These are phyloP conservation scores for Colletotrichum lupini DNA, from an alignment of 2,329 filamentous ascomycete species.

Conservation along the genomic window DNA sequence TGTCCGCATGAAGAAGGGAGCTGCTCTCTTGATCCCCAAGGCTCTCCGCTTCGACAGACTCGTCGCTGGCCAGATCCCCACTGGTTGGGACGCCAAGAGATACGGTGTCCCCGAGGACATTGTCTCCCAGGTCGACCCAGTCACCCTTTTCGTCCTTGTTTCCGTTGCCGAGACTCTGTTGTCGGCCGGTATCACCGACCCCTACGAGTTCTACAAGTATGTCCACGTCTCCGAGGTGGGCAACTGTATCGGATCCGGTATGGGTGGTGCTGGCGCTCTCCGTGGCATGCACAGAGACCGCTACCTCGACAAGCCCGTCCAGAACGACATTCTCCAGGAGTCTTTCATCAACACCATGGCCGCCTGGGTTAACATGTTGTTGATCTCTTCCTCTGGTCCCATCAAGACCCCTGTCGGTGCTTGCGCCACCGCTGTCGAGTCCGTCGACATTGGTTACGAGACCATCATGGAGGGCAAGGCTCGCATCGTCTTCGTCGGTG, in stretches of 20 bases:
- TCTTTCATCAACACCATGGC: conserved; percentile 99
- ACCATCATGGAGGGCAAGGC: conserved; percentile 99
- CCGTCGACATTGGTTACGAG: conserved; percentile 96
- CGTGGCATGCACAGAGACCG: conserved; percentile 99
- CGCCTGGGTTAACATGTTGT: conserved; percentile 99
- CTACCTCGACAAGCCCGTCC: conserved; percentile 94
- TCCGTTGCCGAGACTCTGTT: conserved; percentile 93
- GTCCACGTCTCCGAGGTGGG: conserved; percentile 97
- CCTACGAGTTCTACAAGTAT: conserved; percentile 99
- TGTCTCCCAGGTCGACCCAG: conserved; percentile 95
- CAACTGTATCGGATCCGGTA: conserved; percentile 98
- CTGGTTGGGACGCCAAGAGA: conserved; percentile 95
- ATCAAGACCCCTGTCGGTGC: conserved; percentile 99
- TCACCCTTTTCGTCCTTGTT: conserved; percentile 94
- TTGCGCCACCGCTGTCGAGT: conserved; percentile 97
- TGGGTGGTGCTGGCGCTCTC: conserved; percentile 92
- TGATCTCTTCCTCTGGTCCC: conserved; percentile 94
- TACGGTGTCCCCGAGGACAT: conserved; percentile 99
- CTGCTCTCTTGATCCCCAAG: conserved; percentile 95
- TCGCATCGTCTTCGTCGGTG: conserved; percentile 95
- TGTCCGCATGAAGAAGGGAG: conserved; percentile 94
- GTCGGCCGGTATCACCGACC: conserved; percentile 94
- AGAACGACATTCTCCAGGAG: conserved; percentile 99
- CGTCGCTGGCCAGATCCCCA: conserved; percentile 95
- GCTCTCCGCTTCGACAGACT: conserved; percentile 96